These are phyloP conservation scores for Sugiyamaella valdiviana DNA, from an alignment of 805 yeast species.

Conservation along the genomic window DNA sequence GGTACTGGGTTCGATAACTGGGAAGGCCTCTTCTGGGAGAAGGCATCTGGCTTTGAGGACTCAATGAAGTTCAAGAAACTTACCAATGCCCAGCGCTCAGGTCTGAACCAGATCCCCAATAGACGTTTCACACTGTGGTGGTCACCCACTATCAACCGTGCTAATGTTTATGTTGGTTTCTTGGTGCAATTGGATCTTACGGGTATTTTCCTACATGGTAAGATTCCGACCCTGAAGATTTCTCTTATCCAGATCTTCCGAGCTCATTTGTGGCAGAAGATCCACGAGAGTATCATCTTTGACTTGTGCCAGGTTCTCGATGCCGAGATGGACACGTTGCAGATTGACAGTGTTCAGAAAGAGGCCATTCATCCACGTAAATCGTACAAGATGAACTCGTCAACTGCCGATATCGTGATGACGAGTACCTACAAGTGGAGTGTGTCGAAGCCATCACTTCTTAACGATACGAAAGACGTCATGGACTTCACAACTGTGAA, in stretches of 20 bases:
- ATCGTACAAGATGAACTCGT: conserved; percentile 94
- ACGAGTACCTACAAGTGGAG: conserved; percentile 76
- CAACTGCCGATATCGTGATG: conserved; percentile 84
- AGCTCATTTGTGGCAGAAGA: conserved; percentile 98
- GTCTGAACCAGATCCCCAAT: conserved; percentile 94
- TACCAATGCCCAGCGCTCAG: conserved; percentile 96
- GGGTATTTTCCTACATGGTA: conserved; percentile 95
- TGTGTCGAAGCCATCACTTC: conserved; percentile 65
- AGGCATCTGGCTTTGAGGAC: conserved; percentile 95
- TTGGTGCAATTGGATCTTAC: conserved; percentile 92
- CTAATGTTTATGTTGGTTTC: conserved; percentile 96
- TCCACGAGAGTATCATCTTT: conserved; percentile 90
- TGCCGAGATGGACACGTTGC: conserved; percentile 73
- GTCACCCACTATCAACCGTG: conserved; percentile 98
- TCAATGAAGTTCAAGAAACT: conserved; percentile 88
- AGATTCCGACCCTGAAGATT: conserved; percentile 93
- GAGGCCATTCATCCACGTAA: conserved; percentile 95
- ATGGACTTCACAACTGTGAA: conserved; percentile 49
- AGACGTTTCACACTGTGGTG: conserved; percentile 98
- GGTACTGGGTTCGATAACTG: conserved; percentile 97
- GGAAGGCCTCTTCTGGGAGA: conserved; percentile 99
- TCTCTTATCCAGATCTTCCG: conserved; percentile 93
- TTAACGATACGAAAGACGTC: conserved; percentile 64
- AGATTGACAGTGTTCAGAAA: conserved; percentile 80
- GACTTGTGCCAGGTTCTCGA: conserved; percentile 91